phyloP scores from a whole-genome alignment of 2,329 filamentous ascomycete species.

The Cryphonectria parasitica region DNA sequence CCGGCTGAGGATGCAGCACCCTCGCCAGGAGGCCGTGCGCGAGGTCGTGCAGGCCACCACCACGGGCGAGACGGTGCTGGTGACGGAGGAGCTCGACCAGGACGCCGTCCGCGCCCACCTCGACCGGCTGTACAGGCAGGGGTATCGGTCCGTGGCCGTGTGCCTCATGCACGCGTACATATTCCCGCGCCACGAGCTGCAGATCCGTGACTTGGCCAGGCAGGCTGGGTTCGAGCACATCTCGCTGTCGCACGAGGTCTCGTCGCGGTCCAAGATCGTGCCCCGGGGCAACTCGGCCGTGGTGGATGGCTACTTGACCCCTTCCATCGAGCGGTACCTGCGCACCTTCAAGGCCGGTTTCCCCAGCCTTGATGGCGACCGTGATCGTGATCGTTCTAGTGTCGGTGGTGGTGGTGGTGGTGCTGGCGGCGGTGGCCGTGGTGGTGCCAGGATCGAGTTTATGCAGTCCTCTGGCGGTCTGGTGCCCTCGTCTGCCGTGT shows the following conservation, averaged over 20 bases:
- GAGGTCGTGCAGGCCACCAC: conserved; percentile 29
- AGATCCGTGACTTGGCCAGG: conserved; percentile 71
- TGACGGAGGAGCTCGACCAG: conserved; percentile 34
- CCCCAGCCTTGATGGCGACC: conserved; percentile 59
- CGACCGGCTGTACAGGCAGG: conserved; percentile 45
- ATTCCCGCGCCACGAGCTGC: conserved; percentile 44
- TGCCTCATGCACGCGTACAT: conserved; percentile 40
- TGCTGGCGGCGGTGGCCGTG: conserved; percentile 64
- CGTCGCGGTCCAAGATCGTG: conserved; percentile 80
- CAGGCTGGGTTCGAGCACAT: conserved; percentile 81
- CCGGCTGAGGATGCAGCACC: conserved; percentile 9
- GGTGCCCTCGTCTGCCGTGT: conserved; percentile 5
- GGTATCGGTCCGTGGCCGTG: conserved; percentile 42
- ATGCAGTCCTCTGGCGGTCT: conserved; percentile 72
- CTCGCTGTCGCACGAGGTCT: conserved; percentile 73
- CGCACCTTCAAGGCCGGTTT: conserved; percentile 76
- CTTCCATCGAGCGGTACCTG: conserved; percentile 71
- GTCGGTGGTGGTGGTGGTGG: conserved; percentile 42
- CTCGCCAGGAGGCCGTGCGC: neutral
- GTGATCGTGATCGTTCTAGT: too few species aligned
- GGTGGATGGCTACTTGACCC: conserved; percentile 74
- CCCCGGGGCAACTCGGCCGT: conserved; percentile 72
- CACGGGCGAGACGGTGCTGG: conserved; percentile 37
- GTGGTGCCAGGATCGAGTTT: conserved; percentile 82
- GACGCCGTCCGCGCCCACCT: conserved; percentile 28